Base-by-base conservation (phyloP, 2,329 filamentous ascomycete genomes). In the Diaporthe sp. region DNA sequence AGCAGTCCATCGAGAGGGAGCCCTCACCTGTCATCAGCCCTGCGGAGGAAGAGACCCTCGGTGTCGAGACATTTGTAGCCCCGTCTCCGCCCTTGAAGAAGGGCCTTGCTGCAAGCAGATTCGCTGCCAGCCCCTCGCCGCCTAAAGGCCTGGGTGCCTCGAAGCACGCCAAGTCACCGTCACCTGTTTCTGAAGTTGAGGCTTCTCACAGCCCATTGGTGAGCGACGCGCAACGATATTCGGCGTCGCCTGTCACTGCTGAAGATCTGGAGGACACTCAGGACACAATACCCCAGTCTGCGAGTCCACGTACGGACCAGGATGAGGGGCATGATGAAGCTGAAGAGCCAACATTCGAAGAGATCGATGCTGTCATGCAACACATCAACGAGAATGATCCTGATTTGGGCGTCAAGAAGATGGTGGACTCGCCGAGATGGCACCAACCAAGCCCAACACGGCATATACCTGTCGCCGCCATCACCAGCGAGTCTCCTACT, bases 361-460 rank as follows among this genome's bases (percentile, higher is more conserved):
- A 98, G 81, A 96, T 98, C 80, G 96, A 98, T 85, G 95, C 94
- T 60, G 92, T 98, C 71, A 98, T 98, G 95, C 91, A 93, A 78
- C 93, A 97, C 76, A 90, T 98, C 79, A 93, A 95, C 79, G 90
- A 92, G 75, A 91, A 88, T 65, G 92, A 95, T 78, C 94, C 93
- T 2, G 92, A 93, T 71, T 91, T 94, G 82, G 94, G 94, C 17
- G 90, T 95, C 76, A 94, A 95, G 81, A 92, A 92, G 80, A 86
- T 85, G 10, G 82, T 87, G 19, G 86, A 88, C 61, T 83, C 86
- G 25, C 83, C 88, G 7, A 82, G 84, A 51, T 90, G 88, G 87
- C 85, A 84, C 22, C 85, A 88, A 57, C 82, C 84, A 12, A 89
- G 84, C 75, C 84, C 86, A 17, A 80, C 82, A 57, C 83, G 82